phyloP scores from a whole-genome alignment of 148 eudicot genomes.

The Nepenthes gracilis region DNA sequence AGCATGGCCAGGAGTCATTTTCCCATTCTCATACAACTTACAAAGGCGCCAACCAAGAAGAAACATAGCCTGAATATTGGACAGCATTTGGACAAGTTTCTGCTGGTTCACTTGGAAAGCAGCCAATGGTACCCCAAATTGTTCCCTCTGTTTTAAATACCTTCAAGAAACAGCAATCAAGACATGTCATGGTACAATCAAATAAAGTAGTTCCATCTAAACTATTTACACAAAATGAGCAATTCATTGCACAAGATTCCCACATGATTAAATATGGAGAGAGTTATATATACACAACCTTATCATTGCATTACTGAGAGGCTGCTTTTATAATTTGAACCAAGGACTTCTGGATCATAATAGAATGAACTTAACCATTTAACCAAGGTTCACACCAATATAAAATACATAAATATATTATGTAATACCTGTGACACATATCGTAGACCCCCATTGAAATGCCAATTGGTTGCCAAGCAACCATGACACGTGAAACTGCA shows the following conservation, averaged over 20 bases:
- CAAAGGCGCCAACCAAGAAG: conserved; percentile 93
- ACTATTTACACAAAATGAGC: too few relatives aligned
- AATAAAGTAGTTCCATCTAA: neutral
- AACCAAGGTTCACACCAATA: too few relatives aligned
- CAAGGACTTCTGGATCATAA: too few relatives aligned
- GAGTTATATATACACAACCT: too few relatives aligned
- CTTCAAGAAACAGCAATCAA: conserved; percentile 18
- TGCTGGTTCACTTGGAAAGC: conserved; percentile 90
- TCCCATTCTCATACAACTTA: conserved; percentile 73
- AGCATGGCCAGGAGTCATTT: conserved; percentile 91
- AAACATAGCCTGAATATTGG: conserved; percentile 79
- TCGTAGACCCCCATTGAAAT: conserved; percentile 94
- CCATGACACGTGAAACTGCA: conserved; percentile 94
- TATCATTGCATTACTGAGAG: too few relatives aligned
- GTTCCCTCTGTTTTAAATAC: conserved; percentile 81
- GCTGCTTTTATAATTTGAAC: too few relatives aligned
- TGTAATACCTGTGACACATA: conserved; percentile 83
- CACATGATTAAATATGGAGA: too few relatives aligned
- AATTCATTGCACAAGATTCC: too few relatives aligned
- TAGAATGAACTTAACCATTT: too few relatives aligned
- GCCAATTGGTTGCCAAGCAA: conserved; percentile 98
- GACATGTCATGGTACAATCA: neutral
- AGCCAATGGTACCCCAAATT: conserved; percentile 87
- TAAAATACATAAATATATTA: neutral
- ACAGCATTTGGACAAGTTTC: conserved; percentile 77